These are phyloP conservation scores for Aspergillus calidoustus DNA, from an alignment of 2,329 filamentous ascomycete species.

Conservation along the genomic window DNA sequence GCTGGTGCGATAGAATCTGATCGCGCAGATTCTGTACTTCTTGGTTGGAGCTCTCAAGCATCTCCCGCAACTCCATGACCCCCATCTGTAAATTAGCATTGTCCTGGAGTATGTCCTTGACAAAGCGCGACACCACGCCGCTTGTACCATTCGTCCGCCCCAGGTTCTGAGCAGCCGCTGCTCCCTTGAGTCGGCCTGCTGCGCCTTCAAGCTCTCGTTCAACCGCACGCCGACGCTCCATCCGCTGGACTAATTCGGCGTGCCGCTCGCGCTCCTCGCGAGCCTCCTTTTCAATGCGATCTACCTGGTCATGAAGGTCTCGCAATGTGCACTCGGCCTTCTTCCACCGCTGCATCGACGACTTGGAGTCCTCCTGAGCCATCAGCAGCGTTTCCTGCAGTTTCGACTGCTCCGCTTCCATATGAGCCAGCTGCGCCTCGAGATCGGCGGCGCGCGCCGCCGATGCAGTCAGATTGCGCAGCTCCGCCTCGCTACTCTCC, in stretches of 20 bases:
- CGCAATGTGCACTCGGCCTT: constrained; percentile 79
- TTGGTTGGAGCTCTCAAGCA: constrained; percentile 89
- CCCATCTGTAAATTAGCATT: constrained; percentile 92
- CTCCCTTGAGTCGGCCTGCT: constrained; percentile 78
- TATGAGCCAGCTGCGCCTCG: constrained; percentile 75
- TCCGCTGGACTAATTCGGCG: constrained; percentile 75
- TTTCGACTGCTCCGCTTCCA: constrained; percentile 80
- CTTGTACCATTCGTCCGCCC: constrained; percentile 63
- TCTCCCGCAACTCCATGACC: constrained; percentile 86
- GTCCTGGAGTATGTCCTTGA: constrained; percentile 92
- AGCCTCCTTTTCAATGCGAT: constrained; percentile 83
- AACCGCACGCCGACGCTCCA: constrained; percentile 81
- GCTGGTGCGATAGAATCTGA: constrained; percentile 79
- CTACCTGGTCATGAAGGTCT: constrained; percentile 83
- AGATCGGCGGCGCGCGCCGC: constrained; percentile 76
- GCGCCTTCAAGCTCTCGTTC: constrained; percentile 82
- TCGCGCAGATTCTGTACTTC: constrained; percentile 88
- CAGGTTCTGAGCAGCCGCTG: constrained; percentile 71
- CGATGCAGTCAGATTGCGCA: constrained; percentile 74
- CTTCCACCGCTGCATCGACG: constrained; percentile 81
- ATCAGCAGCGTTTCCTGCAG: constrained; percentile 70
- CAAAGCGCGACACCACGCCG: constrained; percentile 86
- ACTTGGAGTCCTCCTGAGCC: constrained; percentile 75
- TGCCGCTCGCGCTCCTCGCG: constrained; percentile 80
- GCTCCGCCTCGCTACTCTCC: constrained; percentile 74